A percentile compares a stretch with the other conserved stretches of the same genome.
Conservation (phyloP, 2,329 filamentous ascomycete genomes). For the Talaromyces marneffei region DNA sequence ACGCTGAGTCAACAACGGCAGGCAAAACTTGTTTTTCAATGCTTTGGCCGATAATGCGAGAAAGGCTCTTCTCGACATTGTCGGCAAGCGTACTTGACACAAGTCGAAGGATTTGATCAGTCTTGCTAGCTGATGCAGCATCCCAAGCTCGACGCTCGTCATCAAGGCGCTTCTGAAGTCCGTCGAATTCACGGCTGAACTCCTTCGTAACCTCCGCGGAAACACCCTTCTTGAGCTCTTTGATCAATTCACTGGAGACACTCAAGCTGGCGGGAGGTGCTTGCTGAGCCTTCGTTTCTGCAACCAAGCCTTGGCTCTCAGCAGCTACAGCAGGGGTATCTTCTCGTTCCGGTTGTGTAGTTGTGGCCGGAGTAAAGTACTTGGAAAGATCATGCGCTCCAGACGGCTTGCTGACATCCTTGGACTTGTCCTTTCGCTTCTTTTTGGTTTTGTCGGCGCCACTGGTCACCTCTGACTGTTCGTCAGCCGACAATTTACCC, state of each 20-base stretch:
- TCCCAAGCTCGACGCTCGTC: conserved; percentile 64
- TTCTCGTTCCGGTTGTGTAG: conserved; percentile 12
- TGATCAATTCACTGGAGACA: conserved; percentile 53
- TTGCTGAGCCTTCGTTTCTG: conserved; percentile 10
- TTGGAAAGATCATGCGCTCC: conserved; percentile 13
- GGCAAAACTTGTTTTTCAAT: conserved; percentile 73
- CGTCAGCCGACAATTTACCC: conserved; percentile 34
- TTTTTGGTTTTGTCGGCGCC: conserved; percentile 58
- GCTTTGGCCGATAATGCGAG: conserved; percentile 68
- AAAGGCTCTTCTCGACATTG: conserved; percentile 69
- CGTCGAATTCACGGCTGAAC: conserved; percentile 47
- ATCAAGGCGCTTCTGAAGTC: conserved; percentile 56
- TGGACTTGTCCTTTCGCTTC: conserved; percentile 57
- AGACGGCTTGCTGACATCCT: conserved; percentile 23
- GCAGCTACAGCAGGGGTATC: neutral
- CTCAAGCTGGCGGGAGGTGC: conserved; percentile 20
- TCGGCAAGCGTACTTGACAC: conserved; percentile 64
- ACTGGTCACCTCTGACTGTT: conserved; percentile 25
- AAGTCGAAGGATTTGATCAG: conserved; percentile 62
- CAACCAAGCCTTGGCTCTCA: neutral
- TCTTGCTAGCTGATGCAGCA: conserved; percentile 58
- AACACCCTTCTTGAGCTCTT: conserved; percentile 47
- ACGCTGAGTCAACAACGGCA: conserved; percentile 61
- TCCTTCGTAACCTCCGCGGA: conserved; percentile 45
- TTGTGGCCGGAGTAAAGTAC: conserved; percentile 13